These are phyloP conservation scores for Aspergillus intermedius DNA, from an alignment of 2,329 filamentous ascomycete species.

Conservation along the genomic window DNA sequence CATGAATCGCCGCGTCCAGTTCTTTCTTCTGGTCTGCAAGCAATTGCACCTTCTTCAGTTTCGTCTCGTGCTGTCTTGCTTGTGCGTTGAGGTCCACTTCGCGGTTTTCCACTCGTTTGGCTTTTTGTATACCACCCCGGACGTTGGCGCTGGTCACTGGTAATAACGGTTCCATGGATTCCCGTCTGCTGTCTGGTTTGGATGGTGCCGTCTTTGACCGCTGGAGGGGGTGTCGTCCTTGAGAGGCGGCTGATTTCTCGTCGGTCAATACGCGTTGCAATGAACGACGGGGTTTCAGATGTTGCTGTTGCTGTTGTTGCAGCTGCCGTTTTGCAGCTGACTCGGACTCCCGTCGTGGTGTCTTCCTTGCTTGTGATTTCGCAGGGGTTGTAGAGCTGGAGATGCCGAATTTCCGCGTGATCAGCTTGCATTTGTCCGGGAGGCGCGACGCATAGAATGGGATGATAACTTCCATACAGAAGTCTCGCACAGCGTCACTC, in stretches of 20 bases:
- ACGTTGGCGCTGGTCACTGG: conserved; percentile 30
- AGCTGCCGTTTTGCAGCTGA: conserved; percentile 18
- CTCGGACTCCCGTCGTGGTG: conserved; percentile 25
- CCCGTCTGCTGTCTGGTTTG: conserved; percentile 33
- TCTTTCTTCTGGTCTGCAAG: conserved; percentile 43
- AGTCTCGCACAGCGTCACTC: conserved; percentile 43
- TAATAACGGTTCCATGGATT: conserved; percentile 36
- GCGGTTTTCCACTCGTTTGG: conserved; percentile 41
- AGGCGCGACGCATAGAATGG: conserved; percentile 45
- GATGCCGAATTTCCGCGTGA: conserved; percentile 44
- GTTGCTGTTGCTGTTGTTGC: conserved; percentile 4
- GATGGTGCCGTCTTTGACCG: conserved; percentile 39
- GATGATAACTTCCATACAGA: conserved; percentile 45
- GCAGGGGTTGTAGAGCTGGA: conserved; percentile 31
- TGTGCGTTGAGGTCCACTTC: conserved; percentile 44
- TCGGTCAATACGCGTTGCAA: conserved; percentile 44
- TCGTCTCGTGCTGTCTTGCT: conserved; percentile 40
- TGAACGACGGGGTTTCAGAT: conserved; percentile 29
- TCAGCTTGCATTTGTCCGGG: conserved; percentile 40
- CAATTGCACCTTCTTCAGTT: conserved; percentile 41
- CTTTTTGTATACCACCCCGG: conserved; percentile 40
- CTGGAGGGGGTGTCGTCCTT: conserved; percentile 30
- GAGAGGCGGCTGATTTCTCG: conserved; percentile 28
- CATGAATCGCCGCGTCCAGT: conserved; percentile 42
- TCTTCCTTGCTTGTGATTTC: conserved; percentile 25